These are phyloP conservation scores for Exidia glandulosa DNA, from an alignment of 768 basidiomycete species.

Conservation along the genomic window DNA sequence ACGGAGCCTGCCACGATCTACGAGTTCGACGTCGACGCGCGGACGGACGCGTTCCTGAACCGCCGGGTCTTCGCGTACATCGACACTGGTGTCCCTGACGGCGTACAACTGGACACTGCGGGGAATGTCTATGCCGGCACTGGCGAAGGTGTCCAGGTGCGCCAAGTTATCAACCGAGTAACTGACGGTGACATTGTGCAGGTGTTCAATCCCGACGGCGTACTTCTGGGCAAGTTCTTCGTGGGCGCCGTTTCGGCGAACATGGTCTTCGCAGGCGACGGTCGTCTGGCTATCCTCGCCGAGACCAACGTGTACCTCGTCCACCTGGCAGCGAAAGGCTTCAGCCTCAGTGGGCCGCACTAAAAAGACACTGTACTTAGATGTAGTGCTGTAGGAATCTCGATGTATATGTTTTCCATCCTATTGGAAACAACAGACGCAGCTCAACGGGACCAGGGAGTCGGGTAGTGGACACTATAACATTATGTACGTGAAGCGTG, in stretches of 20 bases:
- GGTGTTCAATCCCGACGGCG: constrained; percentile 46
- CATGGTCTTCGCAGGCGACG: constrained; percentile 29
- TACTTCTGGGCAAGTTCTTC: constrained; percentile 57
- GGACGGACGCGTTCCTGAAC: constrained; percentile 42
- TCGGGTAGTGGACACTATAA: too few species aligned
- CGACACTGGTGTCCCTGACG: constrained; percentile 59
- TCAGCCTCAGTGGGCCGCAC: neutral
- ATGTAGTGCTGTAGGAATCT: neutral
- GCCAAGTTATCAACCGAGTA: constrained; percentile 5
- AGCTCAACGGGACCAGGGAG: too few species aligned
- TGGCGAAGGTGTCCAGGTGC: constrained; percentile 55
- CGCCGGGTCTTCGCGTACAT: constrained; percentile 56
- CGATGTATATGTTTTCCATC: neutral
- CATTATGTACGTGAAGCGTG: neutral
- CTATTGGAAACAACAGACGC: neutral
- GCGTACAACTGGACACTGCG: constrained; percentile 48
- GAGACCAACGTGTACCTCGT: constrained; percentile 30
- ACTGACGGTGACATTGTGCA: constrained; percentile 7
- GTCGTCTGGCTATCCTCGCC: constrained; percentile 27
- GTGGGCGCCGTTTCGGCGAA: constrained; percentile 26
- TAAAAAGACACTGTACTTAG: neutral
- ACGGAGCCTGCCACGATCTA: constrained; percentile 64
- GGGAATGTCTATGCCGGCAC: constrained; percentile 60
- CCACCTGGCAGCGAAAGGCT: constrained; percentile 19
- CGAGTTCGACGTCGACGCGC: constrained; percentile 53